These are phyloP conservation scores for Sarocladium strictum DNA, from an alignment of 2,329 filamentous ascomycete genomes.

Conservation along the genomic window DNA sequence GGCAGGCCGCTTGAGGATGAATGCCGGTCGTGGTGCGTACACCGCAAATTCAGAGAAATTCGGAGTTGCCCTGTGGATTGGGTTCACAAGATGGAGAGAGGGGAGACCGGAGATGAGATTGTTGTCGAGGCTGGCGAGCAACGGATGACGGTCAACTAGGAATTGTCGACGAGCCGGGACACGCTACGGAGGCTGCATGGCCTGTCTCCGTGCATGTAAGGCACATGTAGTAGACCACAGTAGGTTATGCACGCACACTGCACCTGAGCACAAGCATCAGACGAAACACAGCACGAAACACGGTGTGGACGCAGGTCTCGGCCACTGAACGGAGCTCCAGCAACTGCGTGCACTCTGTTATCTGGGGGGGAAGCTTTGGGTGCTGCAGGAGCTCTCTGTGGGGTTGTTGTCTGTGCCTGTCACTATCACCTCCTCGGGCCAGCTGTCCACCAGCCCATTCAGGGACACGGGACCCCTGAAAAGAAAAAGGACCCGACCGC, in stretches of 20 bases:
- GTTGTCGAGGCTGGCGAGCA: background rate
- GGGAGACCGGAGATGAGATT: background rate
- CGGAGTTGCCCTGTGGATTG: background rate
- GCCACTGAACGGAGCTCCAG: too few relatives aligned
- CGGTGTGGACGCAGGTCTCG: background rate
- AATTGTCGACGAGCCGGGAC: too few relatives aligned
- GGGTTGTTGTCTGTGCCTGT: background rate
- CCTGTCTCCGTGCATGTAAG: background rate
- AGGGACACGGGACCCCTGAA: background rate
- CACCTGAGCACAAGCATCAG: background rate
- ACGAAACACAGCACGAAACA: conserved; percentile 8
- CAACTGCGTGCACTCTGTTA: too few relatives aligned
- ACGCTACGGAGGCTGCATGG: background rate
- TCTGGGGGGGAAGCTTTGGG: too few relatives aligned
- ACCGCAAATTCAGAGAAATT: background rate
- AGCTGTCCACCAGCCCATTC: background rate
- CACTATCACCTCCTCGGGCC: too few relatives aligned
- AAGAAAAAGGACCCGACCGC: background rate
- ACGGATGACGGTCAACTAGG: background rate
- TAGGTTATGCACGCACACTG: background rate
- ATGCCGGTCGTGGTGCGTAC: background rate
- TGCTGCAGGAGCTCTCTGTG: background rate
- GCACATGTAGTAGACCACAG: background rate
- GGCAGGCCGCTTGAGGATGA: background rate
- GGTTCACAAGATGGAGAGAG: background rate